A percentile compares a stretch with the other conserved stretches of the same genome.
phyloP scores from a whole-genome alignment of 192 early-diverging fungal species.

The Coemansia sp. region DNA sequence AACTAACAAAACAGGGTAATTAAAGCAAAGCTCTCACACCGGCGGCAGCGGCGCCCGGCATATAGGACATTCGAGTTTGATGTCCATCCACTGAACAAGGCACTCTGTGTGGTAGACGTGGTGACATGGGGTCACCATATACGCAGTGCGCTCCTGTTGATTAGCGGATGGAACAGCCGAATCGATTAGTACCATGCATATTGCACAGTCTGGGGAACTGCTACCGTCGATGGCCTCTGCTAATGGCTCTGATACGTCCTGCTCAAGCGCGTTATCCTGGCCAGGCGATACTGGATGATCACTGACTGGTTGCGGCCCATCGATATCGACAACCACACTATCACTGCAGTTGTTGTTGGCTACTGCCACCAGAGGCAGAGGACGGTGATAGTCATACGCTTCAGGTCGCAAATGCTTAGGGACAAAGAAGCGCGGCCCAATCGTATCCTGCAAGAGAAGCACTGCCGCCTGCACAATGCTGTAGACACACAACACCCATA shows the following conservation, averaged over 20 bases:
- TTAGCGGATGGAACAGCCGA: conserved; percentile 40
- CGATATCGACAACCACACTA: not conserved
- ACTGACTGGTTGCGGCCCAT: not conserved
- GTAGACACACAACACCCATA: conserved; percentile 60
- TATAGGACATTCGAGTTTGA: conserved; percentile 75
- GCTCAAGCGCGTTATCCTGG: not conserved
- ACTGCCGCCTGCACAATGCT: conserved; percentile 60
- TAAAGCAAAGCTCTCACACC: conserved; percentile 27
- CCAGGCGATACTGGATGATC: not conserved
- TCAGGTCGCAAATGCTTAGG: conserved; percentile 65
- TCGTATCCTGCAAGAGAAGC: conserved; percentile 64
- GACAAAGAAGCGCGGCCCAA: conserved; percentile 74
- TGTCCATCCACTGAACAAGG: conserved; percentile 71
- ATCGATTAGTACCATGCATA: conserved; percentile 62
- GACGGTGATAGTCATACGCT: conserved; percentile 70
- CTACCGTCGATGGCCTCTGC: not conserved
- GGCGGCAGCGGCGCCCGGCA: conserved; percentile 64
- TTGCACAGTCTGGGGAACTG: conserved; percentile 64
- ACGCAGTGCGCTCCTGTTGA: conserved; percentile 42
- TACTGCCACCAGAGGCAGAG: conserved; percentile 47
- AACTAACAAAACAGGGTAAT: not conserved
- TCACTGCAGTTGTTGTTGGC: not conserved
- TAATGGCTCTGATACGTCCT: not conserved
- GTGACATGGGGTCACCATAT: conserved; percentile 80
- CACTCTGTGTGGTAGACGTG: conserved; percentile 80